These are phyloP conservation scores for Clonostachys solani DNA, from an alignment of 2,329 filamentous ascomycete species.

Conservation along the genomic window DNA sequence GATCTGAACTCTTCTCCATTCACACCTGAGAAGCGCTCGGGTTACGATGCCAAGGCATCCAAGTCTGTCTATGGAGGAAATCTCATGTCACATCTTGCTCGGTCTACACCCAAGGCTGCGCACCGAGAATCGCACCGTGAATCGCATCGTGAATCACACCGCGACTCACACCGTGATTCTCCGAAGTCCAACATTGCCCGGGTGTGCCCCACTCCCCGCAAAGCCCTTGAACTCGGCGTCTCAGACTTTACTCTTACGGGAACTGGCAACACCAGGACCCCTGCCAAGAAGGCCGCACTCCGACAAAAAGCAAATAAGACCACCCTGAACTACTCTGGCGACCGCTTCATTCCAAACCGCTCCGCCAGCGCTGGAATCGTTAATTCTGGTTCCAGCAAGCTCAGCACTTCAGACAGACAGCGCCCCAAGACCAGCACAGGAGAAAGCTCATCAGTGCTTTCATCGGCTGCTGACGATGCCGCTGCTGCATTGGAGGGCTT, in stretches of 20 bases:
- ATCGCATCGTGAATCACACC: conserved; percentile 44
- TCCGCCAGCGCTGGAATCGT: conserved; percentile 83
- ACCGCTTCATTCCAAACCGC: conserved; percentile 96
- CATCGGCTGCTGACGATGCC: conserved; percentile 76
- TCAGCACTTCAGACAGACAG: conserved; percentile 66
- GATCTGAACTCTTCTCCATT: conserved; percentile 68
- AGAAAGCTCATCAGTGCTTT: conserved; percentile 73
- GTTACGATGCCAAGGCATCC: conserved; percentile 46
- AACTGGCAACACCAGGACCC: conserved; percentile 65
- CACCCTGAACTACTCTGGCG: conserved; percentile 73
- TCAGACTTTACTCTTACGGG: conserved; percentile 91
- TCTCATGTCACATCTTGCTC: conserved; percentile 73
- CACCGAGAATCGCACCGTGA: conserved; percentile 60
- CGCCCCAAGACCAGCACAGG: conserved; percentile 63
- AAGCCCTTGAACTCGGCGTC: conserved; percentile 79
- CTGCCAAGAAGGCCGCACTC: conserved; percentile 51
- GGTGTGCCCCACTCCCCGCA: conserved; percentile 70
- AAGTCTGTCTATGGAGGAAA: conserved; percentile 81
- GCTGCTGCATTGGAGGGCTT: conserved; percentile 76
- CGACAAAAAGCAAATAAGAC: conserved; percentile 68
- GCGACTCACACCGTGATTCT: conserved; percentile 57
- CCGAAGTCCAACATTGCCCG: conserved; percentile 95
- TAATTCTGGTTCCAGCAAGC: conserved; percentile 78
- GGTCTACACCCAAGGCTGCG: conserved; percentile 38
- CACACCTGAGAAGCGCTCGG: conserved; percentile 61